Conservation (phyloP, 108 stramenopile genomes). For the Nitzschia inconspicua region DNA sequence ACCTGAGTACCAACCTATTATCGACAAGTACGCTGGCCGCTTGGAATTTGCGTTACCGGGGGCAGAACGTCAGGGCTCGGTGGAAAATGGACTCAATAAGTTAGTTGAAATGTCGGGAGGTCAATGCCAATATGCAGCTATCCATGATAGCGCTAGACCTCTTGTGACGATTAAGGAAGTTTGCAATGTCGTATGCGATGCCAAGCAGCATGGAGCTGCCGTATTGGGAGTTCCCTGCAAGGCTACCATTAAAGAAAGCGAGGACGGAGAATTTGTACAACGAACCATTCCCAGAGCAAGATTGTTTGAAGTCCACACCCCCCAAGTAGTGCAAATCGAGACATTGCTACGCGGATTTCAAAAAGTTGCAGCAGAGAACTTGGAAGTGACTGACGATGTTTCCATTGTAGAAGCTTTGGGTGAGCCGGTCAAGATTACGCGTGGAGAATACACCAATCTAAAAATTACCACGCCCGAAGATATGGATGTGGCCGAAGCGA, state of each 20-base stretch:
- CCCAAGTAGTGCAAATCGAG: constrained; percentile 84
- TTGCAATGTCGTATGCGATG: constrained; percentile 65
- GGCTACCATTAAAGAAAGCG: constrained; percentile 93
- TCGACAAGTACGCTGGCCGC: constrained; percentile 48
- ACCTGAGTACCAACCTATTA: constrained; percentile 71
- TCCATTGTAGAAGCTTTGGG: constrained; percentile 92
- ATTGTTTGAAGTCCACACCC: constrained; percentile 94
- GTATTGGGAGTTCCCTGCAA: constrained; percentile 96
- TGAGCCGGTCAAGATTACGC: constrained; percentile 88
- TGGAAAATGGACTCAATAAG: constrained; percentile 81
- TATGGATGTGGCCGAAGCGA: constrained; percentile 86
- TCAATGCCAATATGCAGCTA: constrained; percentile 62
- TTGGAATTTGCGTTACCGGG: constrained; percentile 92
- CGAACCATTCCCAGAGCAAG: constrained; percentile 82
- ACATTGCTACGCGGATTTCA: constrained; percentile 75
- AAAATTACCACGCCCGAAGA: constrained; percentile 97
- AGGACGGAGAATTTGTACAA: constrained; percentile 70
- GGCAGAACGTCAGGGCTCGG: constrained; percentile 90
- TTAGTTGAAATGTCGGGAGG: constrained; percentile 44
- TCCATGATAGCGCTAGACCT: constrained; percentile 93
- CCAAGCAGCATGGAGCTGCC: constrained; percentile 80
- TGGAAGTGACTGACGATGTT: constrained; percentile 95
- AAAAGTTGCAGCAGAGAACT: constrained; percentile 67
- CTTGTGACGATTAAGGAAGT: constrained; percentile 86
- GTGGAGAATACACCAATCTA: constrained; percentile 94